Evolutionary conservation across 2,329 filamentous ascomycete species (phyloP).

Genomic region (Aureobasidium namibiae): DNA sequence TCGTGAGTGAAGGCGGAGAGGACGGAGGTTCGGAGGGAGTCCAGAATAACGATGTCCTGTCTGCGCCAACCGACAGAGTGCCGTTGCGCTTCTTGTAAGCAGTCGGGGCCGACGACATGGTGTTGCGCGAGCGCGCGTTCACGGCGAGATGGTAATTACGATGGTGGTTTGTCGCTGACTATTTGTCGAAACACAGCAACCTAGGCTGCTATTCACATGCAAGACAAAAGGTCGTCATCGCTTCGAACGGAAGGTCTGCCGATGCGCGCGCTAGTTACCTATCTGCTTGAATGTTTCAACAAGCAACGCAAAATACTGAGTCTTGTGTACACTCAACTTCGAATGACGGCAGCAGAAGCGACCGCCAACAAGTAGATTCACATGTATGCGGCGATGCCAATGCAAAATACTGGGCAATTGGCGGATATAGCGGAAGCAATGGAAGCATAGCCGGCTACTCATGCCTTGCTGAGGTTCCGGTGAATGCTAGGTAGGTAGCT

Average conservation of each 20-base stretch:
- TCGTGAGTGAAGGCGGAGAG: constrained; percentile 57
- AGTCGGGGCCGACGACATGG: constrained; percentile 51
- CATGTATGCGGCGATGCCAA: too few relatives aligned
- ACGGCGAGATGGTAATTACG: not conserved
- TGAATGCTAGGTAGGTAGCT: too few relatives aligned
- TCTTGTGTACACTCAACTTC: too few relatives aligned
- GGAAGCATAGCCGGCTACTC: too few relatives aligned
- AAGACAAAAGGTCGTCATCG: constrained; percentile 3
- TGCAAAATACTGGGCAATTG: too few relatives aligned
- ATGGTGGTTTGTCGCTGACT: not conserved
- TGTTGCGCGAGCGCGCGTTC: constrained; percentile 19
- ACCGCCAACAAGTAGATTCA: too few relatives aligned
- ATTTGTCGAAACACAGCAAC: not conserved
- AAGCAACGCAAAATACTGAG: too few relatives aligned
- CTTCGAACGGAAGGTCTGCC: not conserved
- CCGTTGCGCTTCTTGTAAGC: constrained; percentile 97
- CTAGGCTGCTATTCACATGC: too few relatives aligned
- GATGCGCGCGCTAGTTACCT: not conserved
- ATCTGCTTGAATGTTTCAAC: too few relatives aligned
- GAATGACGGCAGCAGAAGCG: too few relatives aligned
- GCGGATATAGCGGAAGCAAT: too few relatives aligned
- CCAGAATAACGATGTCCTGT: constrained; percentile 73
- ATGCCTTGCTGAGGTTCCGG: too few relatives aligned
- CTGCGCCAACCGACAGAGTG: constrained; percentile 63
- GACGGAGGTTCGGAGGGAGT: constrained; percentile 56